Percentiles rank a stretch among this genome's conserved stretches.
These are phyloP conservation scores for Carpinus fangiana DNA, from an alignment of 306 rosid genomes.

Conservation along the genomic window DNA sequence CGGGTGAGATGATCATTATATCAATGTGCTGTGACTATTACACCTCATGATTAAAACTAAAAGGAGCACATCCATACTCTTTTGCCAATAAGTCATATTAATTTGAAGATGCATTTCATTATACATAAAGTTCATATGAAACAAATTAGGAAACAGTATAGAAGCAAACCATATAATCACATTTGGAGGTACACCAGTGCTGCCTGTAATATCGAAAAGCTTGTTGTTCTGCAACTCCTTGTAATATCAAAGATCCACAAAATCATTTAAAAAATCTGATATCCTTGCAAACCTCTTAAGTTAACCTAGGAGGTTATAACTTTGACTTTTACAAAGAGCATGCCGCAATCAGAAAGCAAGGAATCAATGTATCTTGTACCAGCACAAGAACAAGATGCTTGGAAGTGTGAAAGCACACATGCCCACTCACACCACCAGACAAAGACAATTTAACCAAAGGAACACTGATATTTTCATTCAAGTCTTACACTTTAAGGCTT, in stretches of 20 bases:
- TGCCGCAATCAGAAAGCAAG: neutral
- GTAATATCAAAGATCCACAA: constrained; percentile 35
- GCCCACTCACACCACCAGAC: neutral
- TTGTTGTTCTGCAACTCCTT: constrained; percentile 82
- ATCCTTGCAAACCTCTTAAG: constrained; percentile 1
- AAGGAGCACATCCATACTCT: neutral
- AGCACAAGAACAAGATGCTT: constrained; percentile 17
- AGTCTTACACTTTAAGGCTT: constrained; percentile 63
- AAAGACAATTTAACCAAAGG: neutral
- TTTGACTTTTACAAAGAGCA: neutral
- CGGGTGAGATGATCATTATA: neutral
- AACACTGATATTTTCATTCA: constrained; percentile 23
- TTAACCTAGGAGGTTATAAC: neutral
- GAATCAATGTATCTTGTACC: neutral
- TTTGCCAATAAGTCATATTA: neutral
- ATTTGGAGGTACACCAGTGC: no score
- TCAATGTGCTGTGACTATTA: neutral
- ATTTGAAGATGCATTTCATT: neutral
- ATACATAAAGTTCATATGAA: neutral
- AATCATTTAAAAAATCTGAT: constrained; percentile 23
- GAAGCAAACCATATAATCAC: no score
- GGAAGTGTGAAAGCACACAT: neutral
- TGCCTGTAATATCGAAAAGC: no score
- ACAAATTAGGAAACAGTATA: constrained; percentile 18
- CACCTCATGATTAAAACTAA: neutral